Evolutionary conservation across 257 asterid genomes (phyloP), one percentile per base, ranked within the genome.

Genomic region (Striga asiatica): DNA sequence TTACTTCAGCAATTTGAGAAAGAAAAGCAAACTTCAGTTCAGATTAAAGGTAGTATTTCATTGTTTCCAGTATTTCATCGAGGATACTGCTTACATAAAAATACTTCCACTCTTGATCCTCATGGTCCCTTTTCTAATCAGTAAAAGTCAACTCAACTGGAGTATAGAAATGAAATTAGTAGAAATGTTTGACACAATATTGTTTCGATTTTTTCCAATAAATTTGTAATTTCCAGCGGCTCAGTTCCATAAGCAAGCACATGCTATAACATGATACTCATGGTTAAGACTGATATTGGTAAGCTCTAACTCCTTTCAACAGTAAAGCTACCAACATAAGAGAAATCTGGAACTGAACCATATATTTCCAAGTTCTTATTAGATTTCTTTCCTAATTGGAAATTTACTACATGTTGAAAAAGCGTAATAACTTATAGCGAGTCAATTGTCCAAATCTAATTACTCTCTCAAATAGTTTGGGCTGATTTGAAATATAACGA

Each of bases 1-100:
- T 56, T 56, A 32, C 70, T 43, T 37, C 64, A 8, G 45, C 69
- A 56, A 49, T 27, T 60, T 49, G 17, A 25, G 38, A 57, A 38
- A 37, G 4, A 50, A 31, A 46, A 25, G 49, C 50, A 65, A 56
- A 49, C 25, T 18, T 43, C 50, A 43, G n/a, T 18, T 43, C 50
- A 17, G 3, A 43, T 43, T 17, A 19, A 17, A 7, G 5, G 22
- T 43, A 8, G 19, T 11, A 43, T 39, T 49, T 49, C 16, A 57
- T 8, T 28, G 21, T 48, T 57, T 39, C n/a, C 31, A 37, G 22
- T 56, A 45, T 6, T 29, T 22, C n/a, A 4, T 18, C 8, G 27
- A 57, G 31, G 27, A 48, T 27, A 27, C 13, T 28, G 21, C 61
- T 19, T 6, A 24, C 17, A 25, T 54, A 50, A n/a, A 28, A 28